Evolutionary conservation across 176 grass and related monocot species (phyloP).

Genomic region (Eleusine coracana): DNA sequence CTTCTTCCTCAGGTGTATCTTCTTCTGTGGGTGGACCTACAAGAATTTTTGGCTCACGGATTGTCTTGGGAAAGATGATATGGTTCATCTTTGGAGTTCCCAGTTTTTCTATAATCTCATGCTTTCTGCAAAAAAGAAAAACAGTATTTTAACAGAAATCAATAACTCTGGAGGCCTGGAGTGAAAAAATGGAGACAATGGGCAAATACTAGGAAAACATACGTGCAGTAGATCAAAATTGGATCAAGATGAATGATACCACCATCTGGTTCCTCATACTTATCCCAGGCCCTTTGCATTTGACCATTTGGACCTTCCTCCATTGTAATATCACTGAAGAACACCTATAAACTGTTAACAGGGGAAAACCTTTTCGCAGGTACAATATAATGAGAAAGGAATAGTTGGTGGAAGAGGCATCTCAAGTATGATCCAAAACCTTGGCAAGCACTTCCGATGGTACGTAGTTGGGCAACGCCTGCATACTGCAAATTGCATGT

Average conservation of each 20-base stretch:
- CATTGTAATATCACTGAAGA: conserved; percentile 49
- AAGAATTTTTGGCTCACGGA: not conserved
- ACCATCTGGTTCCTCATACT: not conserved
- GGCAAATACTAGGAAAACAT: conserved; percentile 11
- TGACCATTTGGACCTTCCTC: not conserved
- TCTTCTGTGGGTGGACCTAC: not conserved
- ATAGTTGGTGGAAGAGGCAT: conserved; percentile 12
- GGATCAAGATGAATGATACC: conserved; percentile 43
- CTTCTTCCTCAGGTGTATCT: not conserved
- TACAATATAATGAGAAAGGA: not conserved
- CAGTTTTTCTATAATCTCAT: conserved; percentile 52
- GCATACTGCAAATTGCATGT: conserved; percentile 76
- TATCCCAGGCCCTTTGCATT: conserved; percentile 69
- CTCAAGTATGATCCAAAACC: conserved; percentile 40
- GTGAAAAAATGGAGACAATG: not conserved
- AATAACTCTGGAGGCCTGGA: not conserved
- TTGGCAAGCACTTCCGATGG: conserved; percentile 78
- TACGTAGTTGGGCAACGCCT: conserved; percentile 77
- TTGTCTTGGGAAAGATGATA: conserved; percentile 61
- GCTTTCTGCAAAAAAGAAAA: conserved; percentile 50
- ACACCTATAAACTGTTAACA: not conserved
- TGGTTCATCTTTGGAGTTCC: conserved; percentile 58
- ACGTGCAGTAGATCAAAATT: conserved; percentile 90
- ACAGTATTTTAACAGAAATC: conserved; percentile 9
- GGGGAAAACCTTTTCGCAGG: not conserved